These are phyloP conservation scores for Spinellus fusiger DNA, from an alignment of 192 early-diverging fungal species.

Conservation along the genomic window DNA sequence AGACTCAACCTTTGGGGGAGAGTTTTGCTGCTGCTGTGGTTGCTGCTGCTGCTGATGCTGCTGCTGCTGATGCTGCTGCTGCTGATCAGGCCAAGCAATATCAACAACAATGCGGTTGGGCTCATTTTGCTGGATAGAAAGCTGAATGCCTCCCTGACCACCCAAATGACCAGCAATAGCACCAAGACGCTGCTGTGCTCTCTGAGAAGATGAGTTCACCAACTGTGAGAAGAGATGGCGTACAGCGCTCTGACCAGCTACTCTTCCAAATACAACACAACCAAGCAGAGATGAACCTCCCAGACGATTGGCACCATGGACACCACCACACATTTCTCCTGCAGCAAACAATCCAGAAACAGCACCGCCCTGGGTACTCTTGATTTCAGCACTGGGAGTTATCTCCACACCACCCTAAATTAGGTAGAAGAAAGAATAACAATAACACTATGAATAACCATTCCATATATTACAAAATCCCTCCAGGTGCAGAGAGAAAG, in stretches of 20 bases:
- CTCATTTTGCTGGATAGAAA: slow-evolving; percentile 46
- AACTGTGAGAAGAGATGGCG: slow-evolving; percentile 42
- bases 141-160: slow-evolving; percentile 55
- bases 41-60: slow-evolving; percentile 28
- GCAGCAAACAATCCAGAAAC: slow-evolving; percentile 85
- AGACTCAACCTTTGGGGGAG: too few relatives aligned
- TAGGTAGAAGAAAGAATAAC: neutral
- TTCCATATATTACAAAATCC: slow-evolving; percentile 29
- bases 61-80: slow-evolving; percentile 22
- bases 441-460: slow-evolving; percentile 5
- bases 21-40: slow-evolving; percentile 31
- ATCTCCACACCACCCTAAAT: slow-evolving; percentile 78
- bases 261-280: slow-evolving; percentile 94
- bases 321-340: slow-evolving; percentile 93
- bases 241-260: slow-evolving; percentile 72
- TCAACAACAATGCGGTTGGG: slow-evolving; percentile 43
- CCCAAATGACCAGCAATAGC: slow-evolving; percentile 56
- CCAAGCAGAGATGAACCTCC: slow-evolving; percentile 91
- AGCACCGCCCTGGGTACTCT: slow-evolving; percentile 41
- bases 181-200: slow-evolving; percentile 56
- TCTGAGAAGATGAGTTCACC: slow-evolving; percentile 42
- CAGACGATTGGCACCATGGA: slow-evolving; percentile 95
- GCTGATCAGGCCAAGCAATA: slow-evolving; percentile 39
- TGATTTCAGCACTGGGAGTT: slow-evolving; percentile 59
- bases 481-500: neutral